Base-by-base conservation (phyloP, 2,329 filamentous ascomycete genomes). In the Triangularia setosa region DNA sequence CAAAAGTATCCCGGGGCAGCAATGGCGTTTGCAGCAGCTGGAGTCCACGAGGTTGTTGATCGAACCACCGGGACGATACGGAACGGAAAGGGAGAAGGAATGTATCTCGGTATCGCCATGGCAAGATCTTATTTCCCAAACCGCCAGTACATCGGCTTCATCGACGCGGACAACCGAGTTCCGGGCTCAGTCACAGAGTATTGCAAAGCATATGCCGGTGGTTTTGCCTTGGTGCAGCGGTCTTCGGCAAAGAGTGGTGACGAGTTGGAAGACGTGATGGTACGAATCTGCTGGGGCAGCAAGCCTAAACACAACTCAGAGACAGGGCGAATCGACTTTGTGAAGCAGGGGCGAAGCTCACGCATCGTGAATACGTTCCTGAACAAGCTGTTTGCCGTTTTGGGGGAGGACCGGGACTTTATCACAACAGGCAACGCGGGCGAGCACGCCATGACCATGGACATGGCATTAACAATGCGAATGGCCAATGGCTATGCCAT, bases 381-480 rank as follows among this genome's bases (percentile, higher is more conserved):
- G 23, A 75, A 75, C 65, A 62, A 57, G 3, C 52, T 75, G 25
- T 64, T 75, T 11, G 60, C 33, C 1, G 21, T 23, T 7, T 16
- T 9, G 6, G 40, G 23, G 21, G 23, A 28, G 8, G 53, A 48
- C 14, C 30, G 18, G 27, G 68, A 69, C n/a, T 64, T 73, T 16
- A 69, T 76, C 55, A 69, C 69, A 3, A 76, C 74, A 0, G 74
- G 73, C 9, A 76, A 76, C 58, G 73, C 74, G 1, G 74, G 73
- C 28, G 73, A 75, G 63, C 73, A 75, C 58, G 73, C 74, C 64
- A 76, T 79, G 72, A 74, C 71, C 12, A 73, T 79, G 65, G 72
- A 71, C 7, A 68, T 79, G n/a, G 77, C 75, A 1, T 60, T 71
- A 9, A 73, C 76, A 67, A 67, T 75, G 27, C 62, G 70, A 16